Evolutionary conservation across 78 protist species (phyloP).

Genomic region (Emiliania huxleyi): DNA sequence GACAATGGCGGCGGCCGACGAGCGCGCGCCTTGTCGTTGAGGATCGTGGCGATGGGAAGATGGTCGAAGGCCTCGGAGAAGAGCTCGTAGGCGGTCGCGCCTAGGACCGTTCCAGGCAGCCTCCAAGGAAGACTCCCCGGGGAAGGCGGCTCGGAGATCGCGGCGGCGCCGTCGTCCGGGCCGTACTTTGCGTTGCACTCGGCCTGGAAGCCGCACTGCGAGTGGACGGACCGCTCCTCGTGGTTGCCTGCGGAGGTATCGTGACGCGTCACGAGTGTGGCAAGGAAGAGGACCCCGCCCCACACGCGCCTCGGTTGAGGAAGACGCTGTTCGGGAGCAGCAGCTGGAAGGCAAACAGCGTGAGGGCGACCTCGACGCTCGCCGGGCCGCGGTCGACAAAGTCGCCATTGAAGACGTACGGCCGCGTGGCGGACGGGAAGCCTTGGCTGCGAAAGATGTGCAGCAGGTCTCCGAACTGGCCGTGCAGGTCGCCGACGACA

Average conservation of each 20-base stretch:
- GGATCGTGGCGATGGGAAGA: slow-evolving; percentile 41
- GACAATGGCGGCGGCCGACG: not conserved
- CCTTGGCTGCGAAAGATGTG: not conserved
- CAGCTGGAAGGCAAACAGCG: slow-evolving; percentile 19
- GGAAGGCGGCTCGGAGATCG: too few relatives aligned
- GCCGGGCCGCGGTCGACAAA: slow-evolving; percentile 34
- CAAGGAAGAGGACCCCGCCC: too few relatives aligned
- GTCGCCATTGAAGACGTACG: slow-evolving; percentile 40
- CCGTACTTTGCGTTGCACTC: slow-evolving; percentile 23
- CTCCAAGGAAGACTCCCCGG: too few relatives aligned
- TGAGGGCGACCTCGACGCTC: not conserved
- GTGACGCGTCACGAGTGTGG: too few relatives aligned
- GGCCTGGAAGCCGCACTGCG: slow-evolving; percentile 5
- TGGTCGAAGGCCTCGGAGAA: not conserved
- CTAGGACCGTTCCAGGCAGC: too few relatives aligned
- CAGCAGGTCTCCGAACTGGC: too few relatives aligned
- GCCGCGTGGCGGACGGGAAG: not conserved
- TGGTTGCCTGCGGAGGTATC: too few relatives aligned
- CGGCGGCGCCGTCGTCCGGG: too few relatives aligned
- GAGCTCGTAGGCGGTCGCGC: not conserved
- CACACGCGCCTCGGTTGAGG: slow-evolving; percentile 45
- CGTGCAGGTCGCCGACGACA: too few relatives aligned
- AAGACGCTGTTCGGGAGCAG: not conserved
- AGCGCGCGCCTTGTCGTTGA: not conserved
- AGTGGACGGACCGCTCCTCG: not conserved